These are phyloP conservation scores for Saccharomyces jurei DNA, from an alignment of 805 yeast species.

Conservation along the genomic window DNA sequence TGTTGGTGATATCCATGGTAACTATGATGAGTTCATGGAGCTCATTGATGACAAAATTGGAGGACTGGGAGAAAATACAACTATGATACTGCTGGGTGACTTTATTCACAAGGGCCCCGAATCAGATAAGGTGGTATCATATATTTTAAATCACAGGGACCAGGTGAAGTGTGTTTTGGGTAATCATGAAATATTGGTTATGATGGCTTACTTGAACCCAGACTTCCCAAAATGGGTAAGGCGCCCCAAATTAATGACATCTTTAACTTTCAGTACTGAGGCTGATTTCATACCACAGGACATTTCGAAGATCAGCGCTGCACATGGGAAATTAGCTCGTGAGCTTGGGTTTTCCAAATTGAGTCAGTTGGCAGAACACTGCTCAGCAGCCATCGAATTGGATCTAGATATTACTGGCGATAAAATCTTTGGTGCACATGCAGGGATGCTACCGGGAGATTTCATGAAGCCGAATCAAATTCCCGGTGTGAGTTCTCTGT, in stretches of 20 bases:
- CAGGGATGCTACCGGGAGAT: slow-evolving; percentile 66
- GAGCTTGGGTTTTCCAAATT: slow-evolving; percentile 17
- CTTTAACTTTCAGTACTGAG: slow-evolving; percentile 13
- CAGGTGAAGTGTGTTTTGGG: slow-evolving; percentile 70
- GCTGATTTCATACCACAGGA: slow-evolving; percentile 12
- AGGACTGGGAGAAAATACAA: slow-evolving; percentile 34
- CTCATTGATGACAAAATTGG: slow-evolving; percentile 42
- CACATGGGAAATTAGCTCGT: slow-evolving; percentile 16
- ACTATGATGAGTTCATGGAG: slow-evolving; percentile 44
- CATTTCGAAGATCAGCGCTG: slow-evolving; percentile 10
- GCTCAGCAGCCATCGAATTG: slow-evolving; percentile 15
- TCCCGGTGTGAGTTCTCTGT: slow-evolving; percentile 54
- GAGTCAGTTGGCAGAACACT: slow-evolving; percentile 13
- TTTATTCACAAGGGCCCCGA: slow-evolving; percentile 79
- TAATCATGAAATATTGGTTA: slow-evolving; percentile 73
- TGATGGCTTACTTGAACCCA: slow-evolving; percentile 47
- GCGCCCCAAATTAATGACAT: slow-evolving; percentile 29
- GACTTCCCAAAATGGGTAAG: slow-evolving; percentile 15
- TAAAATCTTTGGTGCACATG: slow-evolving; percentile 65
- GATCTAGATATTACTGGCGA: slow-evolving; percentile 10
- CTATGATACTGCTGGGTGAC: slow-evolving; percentile 69
- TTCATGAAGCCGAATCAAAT: slow-evolving; percentile 27
- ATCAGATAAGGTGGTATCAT: slow-evolving; percentile 60
- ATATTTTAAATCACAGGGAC: slow-evolving; percentile 42
- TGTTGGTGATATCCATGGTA: slow-evolving; percentile 88